phyloP scores from a whole-genome alignment of 495 filamentous ascomycete species.

The Xylaria bambusicola region DNA sequence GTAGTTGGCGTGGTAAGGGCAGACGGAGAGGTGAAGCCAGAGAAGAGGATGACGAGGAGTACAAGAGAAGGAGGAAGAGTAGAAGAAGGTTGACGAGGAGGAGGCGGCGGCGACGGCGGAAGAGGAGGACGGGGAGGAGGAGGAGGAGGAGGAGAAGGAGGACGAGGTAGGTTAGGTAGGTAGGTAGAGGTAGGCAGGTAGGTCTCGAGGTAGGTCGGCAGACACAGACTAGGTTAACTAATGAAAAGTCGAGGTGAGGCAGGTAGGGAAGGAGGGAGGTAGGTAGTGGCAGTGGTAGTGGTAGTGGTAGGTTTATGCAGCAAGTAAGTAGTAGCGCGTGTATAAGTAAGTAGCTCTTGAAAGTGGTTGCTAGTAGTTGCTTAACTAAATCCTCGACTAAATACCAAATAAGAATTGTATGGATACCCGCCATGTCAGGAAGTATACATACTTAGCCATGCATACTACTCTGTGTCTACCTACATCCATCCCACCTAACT shows the following conservation, averaged over 20 bases:
- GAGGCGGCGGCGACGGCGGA: neutral
- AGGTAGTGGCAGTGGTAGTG: neutral
- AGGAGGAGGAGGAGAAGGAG: neutral
- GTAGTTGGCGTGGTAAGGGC: too few species aligned
- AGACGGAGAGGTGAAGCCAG: constrained; percentile 17
- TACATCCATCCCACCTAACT: neutral
- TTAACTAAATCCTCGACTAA: too few species aligned
- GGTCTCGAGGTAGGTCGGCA: too few species aligned
- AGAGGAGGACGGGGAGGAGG: neutral
- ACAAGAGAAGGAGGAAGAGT: constrained; percentile 21
- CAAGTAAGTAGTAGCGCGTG: neutral
- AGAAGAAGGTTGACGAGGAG: neutral
- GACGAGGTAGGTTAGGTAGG: constrained; percentile 35
- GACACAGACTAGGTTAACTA: too few species aligned
- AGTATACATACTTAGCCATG: too few species aligned
- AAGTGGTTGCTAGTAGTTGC: too few species aligned
- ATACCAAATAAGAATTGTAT: too few species aligned
- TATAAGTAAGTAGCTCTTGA: neutral
- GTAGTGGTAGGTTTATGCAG: neutral
- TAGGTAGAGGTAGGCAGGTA: constrained; percentile 34
- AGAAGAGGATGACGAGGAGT: constrained; percentile 11
- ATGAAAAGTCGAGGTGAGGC: too few species aligned
- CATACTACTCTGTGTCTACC: neutral
- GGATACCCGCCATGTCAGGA: too few species aligned
- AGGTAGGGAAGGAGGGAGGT: neutral